phyloP scores from a whole-genome alignment of 805 yeast species.

The Jamesozyma lodderae region DNA sequence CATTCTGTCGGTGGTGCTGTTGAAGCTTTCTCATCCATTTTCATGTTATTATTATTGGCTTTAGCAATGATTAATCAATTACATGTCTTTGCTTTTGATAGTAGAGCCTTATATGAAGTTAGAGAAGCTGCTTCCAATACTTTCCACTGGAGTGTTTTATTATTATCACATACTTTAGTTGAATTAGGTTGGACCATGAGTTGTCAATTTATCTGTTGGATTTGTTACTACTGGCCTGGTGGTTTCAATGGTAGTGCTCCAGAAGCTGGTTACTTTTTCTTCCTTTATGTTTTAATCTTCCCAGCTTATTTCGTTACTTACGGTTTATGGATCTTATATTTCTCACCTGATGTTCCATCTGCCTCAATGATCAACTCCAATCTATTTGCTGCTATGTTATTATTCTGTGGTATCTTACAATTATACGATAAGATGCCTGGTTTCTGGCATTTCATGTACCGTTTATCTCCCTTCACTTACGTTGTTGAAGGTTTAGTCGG shows the following conservation, averaged over 20 bases:
- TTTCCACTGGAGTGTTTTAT: conserved; percentile 56
- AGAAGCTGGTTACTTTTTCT: conserved; percentile 45
- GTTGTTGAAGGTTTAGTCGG: conserved; percentile 37
- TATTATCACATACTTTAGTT: conserved; percentile 35
- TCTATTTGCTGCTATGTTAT: conserved; percentile 45
- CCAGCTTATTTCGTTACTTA: conserved; percentile 43
- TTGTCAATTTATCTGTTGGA: conserved; percentile 37
- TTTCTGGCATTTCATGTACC: conserved; percentile 41
- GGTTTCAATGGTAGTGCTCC: conserved; percentile 36
- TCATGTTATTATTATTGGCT: conserved; percentile 46
- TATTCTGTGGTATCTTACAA: conserved; percentile 46
- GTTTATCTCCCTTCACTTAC: conserved; percentile 40
- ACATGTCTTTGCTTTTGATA: conserved; percentile 49
- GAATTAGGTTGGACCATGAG: conserved; percentile 41
- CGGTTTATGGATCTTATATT: conserved; percentile 42
- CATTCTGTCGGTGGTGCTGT: conserved; percentile 55
- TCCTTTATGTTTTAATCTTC: conserved; percentile 40
- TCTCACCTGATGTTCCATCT: conserved; percentile 37
- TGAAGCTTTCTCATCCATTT: conserved; percentile 52
- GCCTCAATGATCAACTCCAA: conserved; percentile 36
- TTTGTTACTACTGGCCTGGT: conserved; percentile 43
- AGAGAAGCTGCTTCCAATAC: conserved; percentile 69
- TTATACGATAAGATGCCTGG: conserved; percentile 37
- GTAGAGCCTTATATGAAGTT: conserved; percentile 58
- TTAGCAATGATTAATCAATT: conserved; percentile 52